These are phyloP conservation scores for Gaeumannomyces sp. DNA, from an alignment of 2,329 filamentous ascomycete species.

Conservation along the genomic window DNA sequence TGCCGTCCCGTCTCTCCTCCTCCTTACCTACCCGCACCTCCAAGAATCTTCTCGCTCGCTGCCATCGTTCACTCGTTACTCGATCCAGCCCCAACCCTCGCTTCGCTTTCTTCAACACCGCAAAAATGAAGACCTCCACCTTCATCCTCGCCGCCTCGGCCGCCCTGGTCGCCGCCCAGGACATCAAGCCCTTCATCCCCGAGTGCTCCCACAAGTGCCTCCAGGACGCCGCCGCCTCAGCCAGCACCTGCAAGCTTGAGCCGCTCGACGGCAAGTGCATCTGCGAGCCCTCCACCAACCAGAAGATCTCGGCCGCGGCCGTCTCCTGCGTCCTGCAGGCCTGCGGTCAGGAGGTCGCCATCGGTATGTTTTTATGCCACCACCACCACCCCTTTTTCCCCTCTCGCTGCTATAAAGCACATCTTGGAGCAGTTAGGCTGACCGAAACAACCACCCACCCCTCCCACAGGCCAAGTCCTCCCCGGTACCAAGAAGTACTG, in stretches of 20 bases:
- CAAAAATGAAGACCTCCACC: neutral
- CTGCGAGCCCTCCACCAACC: neutral
- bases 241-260: neutral
- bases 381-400: neutral
- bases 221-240: neutral
- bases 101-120: neutral
- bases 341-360: neutral
- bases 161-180: constrained; percentile 1
- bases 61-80: neutral
- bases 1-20: neutral
- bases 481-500: neutral
- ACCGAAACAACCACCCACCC: neutral
- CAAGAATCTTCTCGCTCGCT: neutral
- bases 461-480: neutral
- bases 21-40: neutral
- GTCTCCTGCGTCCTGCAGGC: neutral
- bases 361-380: neutral
- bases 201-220: constrained; percentile 3
- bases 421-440: neutral
- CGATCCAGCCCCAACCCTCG: neutral
- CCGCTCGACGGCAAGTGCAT: neutral
- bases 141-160: neutral
- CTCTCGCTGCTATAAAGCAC: neutral
- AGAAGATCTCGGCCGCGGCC: neutral
- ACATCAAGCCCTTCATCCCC: constrained; percentile 2